phyloP scores from a whole-genome alignment of 129 eudicot genomes.

The Pulicaria dysenterica region DNA sequence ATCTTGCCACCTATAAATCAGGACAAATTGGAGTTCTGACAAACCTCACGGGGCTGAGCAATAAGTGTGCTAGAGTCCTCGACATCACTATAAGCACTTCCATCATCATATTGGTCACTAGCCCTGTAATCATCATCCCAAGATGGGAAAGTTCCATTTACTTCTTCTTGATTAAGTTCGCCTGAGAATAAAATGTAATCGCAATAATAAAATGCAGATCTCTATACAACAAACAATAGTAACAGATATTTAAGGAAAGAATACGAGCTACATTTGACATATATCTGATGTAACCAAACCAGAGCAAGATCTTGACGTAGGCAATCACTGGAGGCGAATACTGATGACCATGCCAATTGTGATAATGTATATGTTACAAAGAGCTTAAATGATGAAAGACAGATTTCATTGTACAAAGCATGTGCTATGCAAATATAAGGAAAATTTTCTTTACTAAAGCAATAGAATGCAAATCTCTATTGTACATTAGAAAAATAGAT shows the following conservation, averaged over 20 bases:
- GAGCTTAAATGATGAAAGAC: too few species aligned
- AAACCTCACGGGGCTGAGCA: conserved; percentile 95
- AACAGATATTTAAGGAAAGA: background rate
- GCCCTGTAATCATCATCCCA: conserved; percentile 69
- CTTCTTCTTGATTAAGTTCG: conserved; percentile 53
- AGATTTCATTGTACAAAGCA: too few species aligned
- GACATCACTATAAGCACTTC: conserved; percentile 54
- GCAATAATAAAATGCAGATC: conserved; percentile 19
- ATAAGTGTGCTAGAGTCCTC: conserved; percentile 69
- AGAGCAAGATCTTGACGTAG: too few species aligned
- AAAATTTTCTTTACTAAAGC: too few species aligned
- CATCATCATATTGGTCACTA: conserved; percentile 59
- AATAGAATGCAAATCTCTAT: too few species aligned
- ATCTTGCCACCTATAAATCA: background rate
- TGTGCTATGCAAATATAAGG: too few species aligned
- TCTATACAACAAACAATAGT: background rate
- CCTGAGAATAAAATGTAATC: conserved; percentile 40
- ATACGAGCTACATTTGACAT: too few species aligned
- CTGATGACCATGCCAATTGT: too few species aligned
- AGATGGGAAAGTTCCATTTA: conserved; percentile 43
- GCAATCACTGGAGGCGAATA: too few species aligned
- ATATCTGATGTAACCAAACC: too few species aligned
- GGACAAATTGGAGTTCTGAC: background rate
- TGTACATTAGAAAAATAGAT: too few species aligned
- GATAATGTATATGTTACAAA: too few species aligned